Evolutionary conservation across 768 basidiomycete genomes (phyloP), one percentile per base, ranked within the genome.

Genomic region (Podaxis rugospora): DNA sequence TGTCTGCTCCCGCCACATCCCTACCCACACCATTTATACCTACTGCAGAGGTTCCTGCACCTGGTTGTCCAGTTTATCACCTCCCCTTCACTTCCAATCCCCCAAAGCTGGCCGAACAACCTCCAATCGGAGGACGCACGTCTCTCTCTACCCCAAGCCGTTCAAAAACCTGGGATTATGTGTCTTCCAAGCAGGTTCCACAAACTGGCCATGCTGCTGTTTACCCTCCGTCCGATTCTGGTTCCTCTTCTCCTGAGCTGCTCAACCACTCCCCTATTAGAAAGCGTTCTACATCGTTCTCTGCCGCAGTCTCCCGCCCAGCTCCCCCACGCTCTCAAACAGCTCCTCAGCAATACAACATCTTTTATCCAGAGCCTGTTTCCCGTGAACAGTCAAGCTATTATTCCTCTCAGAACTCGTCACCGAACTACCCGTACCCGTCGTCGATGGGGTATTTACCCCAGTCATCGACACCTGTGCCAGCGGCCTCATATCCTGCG

Each of bases 321-420:
- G 6, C 39, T 11, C 18, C 28, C 44, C 23, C 44, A 18, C 57
- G 49, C n/a, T 16, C 58, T 5, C 35, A 55, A 25, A 58, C 50
- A 7, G 21, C 61, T 36, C 61, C 56, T 10, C 49, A 51, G 13
- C 58, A 59, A 7, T 23, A 42, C 35, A 50, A 54, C 28, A 53
- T 46, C 55, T 44, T 57, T 18, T 50, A 55, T 23, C 40, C 54
- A 9, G 36, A 51, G 21, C 54, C 42, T 25, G n/a, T 39, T 42
- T 23, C 57, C 32, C 64, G 58, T 28, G 61, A 65, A 10, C 53
- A 51, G 23, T 63, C 62, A 3, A 23, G 63, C 13, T 46, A 51
- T 42, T 63, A 51, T 40, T 65, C 64, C 32, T 59, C 53, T 5
- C 58, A 50, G 55, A 58, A 49, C 32, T 55, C 56, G 51, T 63